Percentiles rank a stretch among this genome's conserved stretches.
Conservation (phyloP, 306 rosid genomes). For the Aeschynomene evenia region DNA sequence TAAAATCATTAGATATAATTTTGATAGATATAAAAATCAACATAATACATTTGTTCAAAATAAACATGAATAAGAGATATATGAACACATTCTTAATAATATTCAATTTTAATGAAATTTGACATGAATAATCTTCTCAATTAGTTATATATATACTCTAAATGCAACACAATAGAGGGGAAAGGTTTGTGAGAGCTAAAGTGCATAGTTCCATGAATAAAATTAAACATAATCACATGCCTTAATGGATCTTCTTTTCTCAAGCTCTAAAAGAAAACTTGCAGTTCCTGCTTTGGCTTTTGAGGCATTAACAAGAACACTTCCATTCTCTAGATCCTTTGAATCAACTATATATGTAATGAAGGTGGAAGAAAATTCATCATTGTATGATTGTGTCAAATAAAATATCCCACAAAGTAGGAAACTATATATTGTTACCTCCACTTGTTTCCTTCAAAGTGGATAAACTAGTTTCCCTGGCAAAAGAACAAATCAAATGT, state of each 20-base stretch:
- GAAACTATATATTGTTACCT: constrained; percentile 34
- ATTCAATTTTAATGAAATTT: too few species aligned
- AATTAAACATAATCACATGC: constrained; percentile 35
- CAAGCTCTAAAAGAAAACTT: constrained; percentile 67
- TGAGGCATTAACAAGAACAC: constrained; percentile 18
- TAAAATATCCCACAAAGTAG: background rate
- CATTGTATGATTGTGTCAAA: constrained; percentile 12
- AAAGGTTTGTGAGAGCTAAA: background rate
- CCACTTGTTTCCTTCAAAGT: constrained; percentile 24
- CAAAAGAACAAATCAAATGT: constrained; percentile 27
- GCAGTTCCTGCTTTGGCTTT: constrained; percentile 80
- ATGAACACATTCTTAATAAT: too few species aligned
- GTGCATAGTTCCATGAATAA: background rate
- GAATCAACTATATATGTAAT: constrained; percentile 32
- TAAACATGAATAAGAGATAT: too few species aligned
- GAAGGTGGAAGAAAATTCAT: constrained; percentile 11
- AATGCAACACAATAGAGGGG: background rate
- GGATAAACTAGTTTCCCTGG: constrained; percentile 41
- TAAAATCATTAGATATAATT: too few species aligned
- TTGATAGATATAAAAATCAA: too few species aligned
- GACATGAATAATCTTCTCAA: too few species aligned
- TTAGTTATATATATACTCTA: too few species aligned
- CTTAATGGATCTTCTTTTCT: constrained; percentile 78
- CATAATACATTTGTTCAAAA: too few species aligned
- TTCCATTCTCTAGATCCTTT: constrained; percentile 47